Evolutionary conservation across 225 moss, liverwort and hornwort species (phyloP).

Genomic region (Lunularia cruciata): DNA sequence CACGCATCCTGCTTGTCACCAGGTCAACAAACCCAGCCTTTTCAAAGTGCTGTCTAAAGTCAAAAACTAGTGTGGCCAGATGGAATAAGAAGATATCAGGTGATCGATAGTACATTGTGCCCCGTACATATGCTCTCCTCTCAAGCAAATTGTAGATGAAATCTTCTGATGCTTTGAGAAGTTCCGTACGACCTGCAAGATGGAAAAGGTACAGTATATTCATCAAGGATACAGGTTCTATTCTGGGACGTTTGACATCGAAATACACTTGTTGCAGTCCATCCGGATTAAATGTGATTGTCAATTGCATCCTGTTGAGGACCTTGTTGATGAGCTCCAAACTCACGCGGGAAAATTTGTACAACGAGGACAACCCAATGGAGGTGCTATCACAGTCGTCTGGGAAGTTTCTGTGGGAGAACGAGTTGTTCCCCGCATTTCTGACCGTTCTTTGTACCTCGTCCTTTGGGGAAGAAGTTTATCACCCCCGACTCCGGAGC

Average conservation of each 20-base stretch:
- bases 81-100: conserved; percentile 24
- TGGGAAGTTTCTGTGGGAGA: conserved; percentile 14
- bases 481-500: conserved; percentile 15
- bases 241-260: conserved; percentile 6
- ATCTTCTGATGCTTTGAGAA: background rate
- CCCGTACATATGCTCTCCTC: background rate
- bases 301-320: conserved; percentile 14
- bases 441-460: background rate
- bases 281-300: background rate
- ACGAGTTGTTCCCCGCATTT: background rate
- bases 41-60: conserved; percentile 5
- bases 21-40: conserved; percentile 1
- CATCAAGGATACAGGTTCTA: conserved; percentile 2
- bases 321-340: conserved; percentile 2
- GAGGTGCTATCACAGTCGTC: conserved; percentile 18
- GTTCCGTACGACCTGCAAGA: background rate
- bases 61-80: conserved; percentile 8
- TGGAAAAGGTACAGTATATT: conserved; percentile 21
- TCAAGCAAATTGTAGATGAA: background rate
- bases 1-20: conserved; percentile 4
- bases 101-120: conserved; percentile 1
- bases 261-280: conserved; percentile 11
- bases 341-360: conserved; percentile 18
- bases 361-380: background rate
- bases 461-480: conserved; percentile 19